Percentiles rank a stretch among this genome's conserved stretches.
These are phyloP conservation scores for Tolypocladium nubicola DNA, from an alignment of 2,329 filamentous ascomycete genomes.

Conservation along the genomic window DNA sequence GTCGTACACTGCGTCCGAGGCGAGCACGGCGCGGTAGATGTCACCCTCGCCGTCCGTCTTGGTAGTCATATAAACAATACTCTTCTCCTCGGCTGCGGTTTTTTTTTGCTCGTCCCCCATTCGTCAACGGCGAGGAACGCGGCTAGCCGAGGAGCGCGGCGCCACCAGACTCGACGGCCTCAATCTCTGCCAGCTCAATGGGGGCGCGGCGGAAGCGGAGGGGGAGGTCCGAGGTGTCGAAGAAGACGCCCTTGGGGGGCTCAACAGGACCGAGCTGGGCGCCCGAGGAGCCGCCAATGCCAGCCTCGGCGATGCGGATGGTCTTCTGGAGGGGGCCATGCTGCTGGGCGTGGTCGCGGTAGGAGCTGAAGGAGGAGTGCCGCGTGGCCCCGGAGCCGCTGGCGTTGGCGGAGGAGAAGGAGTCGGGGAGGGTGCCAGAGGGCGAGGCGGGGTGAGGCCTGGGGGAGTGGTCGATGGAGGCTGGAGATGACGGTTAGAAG, in stretches of 20 bases:
- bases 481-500: conserved; percentile 28
- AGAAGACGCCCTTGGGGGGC: conserved; percentile 64
- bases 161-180: conserved; percentile 88
- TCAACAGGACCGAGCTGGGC: conserved; percentile 61
- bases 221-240: conserved; percentile 84
- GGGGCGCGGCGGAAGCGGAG: conserved; percentile 66
- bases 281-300: conserved; percentile 54
- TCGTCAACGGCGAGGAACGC: background rate
- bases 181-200: conserved; percentile 77
- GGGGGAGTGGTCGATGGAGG: conserved; percentile 61
- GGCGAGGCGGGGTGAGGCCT: conserved; percentile 65
- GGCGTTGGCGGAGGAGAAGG: conserved; percentile 27
- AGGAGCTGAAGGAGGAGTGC: conserved; percentile 59
- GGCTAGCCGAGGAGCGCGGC: conserved; percentile 46
- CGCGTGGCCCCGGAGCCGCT: conserved; percentile 22
- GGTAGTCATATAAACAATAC: background rate
- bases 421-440: conserved; percentile 48
- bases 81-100: background rate
- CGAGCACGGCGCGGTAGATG: background rate
- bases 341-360: conserved; percentile 69
- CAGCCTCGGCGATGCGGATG: conserved; percentile 26
- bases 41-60: background rate
- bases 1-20: background rate
- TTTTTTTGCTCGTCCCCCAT: background rate
- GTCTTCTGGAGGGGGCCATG: conserved; percentile 62